A percentile compares a stretch with the other conserved stretches of the same genome.
These are phyloP conservation scores for Podila epicladia DNA, from an alignment of 192 early-diverging fungal species.

Conservation along the genomic window DNA sequence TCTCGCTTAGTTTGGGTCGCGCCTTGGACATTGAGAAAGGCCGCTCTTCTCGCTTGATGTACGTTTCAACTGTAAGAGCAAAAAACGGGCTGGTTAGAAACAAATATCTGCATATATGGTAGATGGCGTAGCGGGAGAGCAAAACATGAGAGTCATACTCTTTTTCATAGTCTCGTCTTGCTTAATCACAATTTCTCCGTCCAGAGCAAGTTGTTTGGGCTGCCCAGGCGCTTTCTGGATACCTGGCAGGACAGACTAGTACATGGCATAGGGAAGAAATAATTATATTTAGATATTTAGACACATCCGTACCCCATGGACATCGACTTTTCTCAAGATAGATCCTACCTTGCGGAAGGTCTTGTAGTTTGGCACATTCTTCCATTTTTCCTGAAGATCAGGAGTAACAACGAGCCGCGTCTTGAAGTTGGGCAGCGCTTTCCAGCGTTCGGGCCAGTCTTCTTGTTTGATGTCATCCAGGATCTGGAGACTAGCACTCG, in stretches of 20 bases:
- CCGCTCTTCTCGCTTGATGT: constrained; percentile 21
- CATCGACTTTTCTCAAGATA: too few relatives aligned
- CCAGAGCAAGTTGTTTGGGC: constrained; percentile 10
- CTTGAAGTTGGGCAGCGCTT: constrained; percentile 36
- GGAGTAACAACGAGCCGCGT: background rate
- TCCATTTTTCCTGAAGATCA: constrained; percentile 27
- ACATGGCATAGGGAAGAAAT: background rate
- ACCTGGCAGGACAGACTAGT: constrained; percentile 30
- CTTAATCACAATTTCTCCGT: constrained; percentile 19
- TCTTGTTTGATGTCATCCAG: constrained; percentile 20
- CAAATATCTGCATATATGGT: background rate
- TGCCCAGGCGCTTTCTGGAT: background rate
- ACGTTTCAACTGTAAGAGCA: background rate
- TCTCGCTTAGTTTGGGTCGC: constrained; percentile 16
- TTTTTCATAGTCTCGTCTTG: constrained; percentile 3
- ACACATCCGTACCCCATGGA: background rate
- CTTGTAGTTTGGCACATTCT: constrained; percentile 42
- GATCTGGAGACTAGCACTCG: constrained; percentile 4
- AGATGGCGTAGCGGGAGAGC: background rate
- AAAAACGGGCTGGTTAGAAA: background rate
- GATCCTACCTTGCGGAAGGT: constrained; percentile 31
- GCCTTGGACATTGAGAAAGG: background rate
- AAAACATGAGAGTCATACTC: background rate
- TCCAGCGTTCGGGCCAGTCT: constrained; percentile 44
- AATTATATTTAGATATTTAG: too few relatives aligned